Conservation (phyloP, 164 flowering plant genomes). For the Kingdonia uniflora region DNA sequence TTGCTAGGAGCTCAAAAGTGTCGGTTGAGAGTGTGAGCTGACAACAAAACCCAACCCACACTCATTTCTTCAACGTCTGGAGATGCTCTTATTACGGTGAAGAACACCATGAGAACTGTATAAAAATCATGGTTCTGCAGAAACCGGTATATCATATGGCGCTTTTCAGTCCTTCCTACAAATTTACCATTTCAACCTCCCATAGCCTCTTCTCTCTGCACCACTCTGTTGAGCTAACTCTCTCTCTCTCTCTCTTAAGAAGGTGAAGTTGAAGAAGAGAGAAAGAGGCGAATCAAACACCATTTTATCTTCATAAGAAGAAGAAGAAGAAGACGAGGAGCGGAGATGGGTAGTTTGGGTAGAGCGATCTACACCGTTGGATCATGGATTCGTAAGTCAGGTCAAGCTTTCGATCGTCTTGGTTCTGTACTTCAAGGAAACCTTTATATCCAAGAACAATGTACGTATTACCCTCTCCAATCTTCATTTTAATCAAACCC, state of each 20-base stretch:
- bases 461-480: constrained; percentile 18
- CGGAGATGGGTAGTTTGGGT: constrained; percentile 61
- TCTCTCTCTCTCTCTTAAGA: neutral
- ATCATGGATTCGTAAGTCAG: constrained; percentile 83
- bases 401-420: constrained; percentile 85
- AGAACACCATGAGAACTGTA: too few species aligned
- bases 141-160: too few species aligned
- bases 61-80: too few species aligned
- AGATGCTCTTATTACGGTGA: too few species aligned
- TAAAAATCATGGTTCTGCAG: too few species aligned
- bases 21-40: too few species aligned
- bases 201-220: neutral
- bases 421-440: constrained; percentile 75
- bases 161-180: too few species aligned
- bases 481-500: too few species aligned
- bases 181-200: too few species aligned
- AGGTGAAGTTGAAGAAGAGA: neutral
- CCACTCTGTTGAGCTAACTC: too few species aligned
- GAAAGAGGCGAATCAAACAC: neutral
- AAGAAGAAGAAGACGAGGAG: neutral
- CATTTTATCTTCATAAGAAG: constrained; percentile 1
- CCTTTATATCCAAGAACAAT: constrained; percentile 57
- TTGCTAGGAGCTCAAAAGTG: too few species aligned
- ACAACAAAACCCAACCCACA: too few species aligned
- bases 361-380: constrained; percentile 72